Conservation (phyloP, 2,329 filamentous ascomycete genomes). For the Colletotrichum sp. region DNA sequence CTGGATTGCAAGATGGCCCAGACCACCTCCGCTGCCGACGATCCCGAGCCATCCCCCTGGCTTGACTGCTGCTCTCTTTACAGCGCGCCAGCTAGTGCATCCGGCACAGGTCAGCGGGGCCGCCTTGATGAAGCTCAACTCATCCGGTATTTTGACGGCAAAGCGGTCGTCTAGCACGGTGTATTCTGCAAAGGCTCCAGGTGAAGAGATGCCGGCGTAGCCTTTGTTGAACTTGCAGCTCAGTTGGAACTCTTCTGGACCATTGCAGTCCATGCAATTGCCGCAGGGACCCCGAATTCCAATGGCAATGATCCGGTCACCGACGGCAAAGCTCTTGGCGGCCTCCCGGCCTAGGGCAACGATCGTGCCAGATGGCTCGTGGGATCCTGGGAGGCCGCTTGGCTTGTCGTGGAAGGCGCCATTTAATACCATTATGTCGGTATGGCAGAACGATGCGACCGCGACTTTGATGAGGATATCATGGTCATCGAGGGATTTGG, state of each 20-base stretch:
- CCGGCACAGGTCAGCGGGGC: conserved; percentile 64
- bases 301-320: conserved; percentile 62
- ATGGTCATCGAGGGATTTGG: conserved; percentile 42
- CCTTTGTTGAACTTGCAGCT: conserved; percentile 55
- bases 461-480: conserved; percentile 65
- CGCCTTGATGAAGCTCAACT: conserved; percentile 53
- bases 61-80: conserved; percentile 43
- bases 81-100: conserved; percentile 51
- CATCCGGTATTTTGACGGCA: conserved; percentile 51
- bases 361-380: conserved; percentile 63
- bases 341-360: conserved; percentile 45
- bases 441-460: conserved; percentile 67
- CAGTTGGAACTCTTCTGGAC: conserved; percentile 52
- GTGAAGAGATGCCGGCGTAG: conserved; percentile 51
- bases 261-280: conserved; percentile 55
- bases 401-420: conserved; percentile 50
- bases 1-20: conserved; percentile 73
- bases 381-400: conserved; percentile 59
- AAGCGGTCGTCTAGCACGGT: conserved; percentile 52
- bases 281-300: conserved; percentile 59
- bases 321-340: conserved; percentile 46
- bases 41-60: conserved; percentile 73
- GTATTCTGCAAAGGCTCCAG: conserved; percentile 65
- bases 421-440: conserved; percentile 59
- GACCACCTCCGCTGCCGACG: conserved; percentile 76